Evolutionary conservation across 2,329 filamentous ascomycete species (phyloP).

Genomic region (Trichoderma guizhouense): DNA sequence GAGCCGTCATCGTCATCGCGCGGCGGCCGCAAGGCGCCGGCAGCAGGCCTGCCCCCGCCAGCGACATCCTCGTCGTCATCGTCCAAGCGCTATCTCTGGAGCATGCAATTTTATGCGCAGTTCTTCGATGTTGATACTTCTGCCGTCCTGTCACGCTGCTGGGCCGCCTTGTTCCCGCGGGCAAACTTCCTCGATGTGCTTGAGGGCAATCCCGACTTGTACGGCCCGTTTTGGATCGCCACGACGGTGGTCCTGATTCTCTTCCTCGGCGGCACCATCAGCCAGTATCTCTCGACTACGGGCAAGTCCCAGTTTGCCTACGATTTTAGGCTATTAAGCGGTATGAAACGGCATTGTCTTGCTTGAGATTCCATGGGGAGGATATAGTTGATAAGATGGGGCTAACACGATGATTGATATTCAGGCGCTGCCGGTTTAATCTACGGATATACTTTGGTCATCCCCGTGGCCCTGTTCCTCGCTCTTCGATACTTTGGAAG

Average conservation of each 20-base stretch:
- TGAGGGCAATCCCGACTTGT: slow-evolving; percentile 93
- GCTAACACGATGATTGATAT: slow-evolving; percentile 11
- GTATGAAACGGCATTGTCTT: slow-evolving; percentile 41
- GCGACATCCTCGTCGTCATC: slow-evolving; percentile 48
- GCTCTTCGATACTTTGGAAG: slow-evolving; percentile 93
- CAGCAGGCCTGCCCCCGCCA: slow-evolving; percentile 55
- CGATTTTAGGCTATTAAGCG: slow-evolving; percentile 85
- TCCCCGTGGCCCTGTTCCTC: slow-evolving; percentile 82
- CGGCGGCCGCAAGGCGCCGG: slow-evolving; percentile 47
- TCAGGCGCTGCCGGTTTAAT: slow-evolving; percentile 81
- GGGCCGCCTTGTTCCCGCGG: slow-evolving; percentile 82
- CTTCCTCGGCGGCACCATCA: slow-evolving; percentile 93
- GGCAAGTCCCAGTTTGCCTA: slow-evolving; percentile 77
- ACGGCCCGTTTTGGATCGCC: slow-evolving; percentile 98
- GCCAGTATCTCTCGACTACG: slow-evolving; percentile 73
- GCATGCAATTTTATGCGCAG: slow-evolving; percentile 88
- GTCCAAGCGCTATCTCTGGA: slow-evolving; percentile 91
- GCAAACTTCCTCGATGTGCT: slow-evolving; percentile 96
- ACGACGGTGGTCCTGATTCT: slow-evolving; percentile 95
- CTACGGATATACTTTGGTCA: slow-evolving; percentile 89
- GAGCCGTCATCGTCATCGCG: slow-evolving; percentile 39
- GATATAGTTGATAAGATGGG: not conserved
- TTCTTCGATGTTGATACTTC: slow-evolving; percentile 98
- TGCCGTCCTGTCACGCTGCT: slow-evolving; percentile 82
- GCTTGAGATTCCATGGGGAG: not conserved